phyloP scores from a whole-genome alignment of 345 rosid genomes.

The Syzygium oleosum region DNA sequence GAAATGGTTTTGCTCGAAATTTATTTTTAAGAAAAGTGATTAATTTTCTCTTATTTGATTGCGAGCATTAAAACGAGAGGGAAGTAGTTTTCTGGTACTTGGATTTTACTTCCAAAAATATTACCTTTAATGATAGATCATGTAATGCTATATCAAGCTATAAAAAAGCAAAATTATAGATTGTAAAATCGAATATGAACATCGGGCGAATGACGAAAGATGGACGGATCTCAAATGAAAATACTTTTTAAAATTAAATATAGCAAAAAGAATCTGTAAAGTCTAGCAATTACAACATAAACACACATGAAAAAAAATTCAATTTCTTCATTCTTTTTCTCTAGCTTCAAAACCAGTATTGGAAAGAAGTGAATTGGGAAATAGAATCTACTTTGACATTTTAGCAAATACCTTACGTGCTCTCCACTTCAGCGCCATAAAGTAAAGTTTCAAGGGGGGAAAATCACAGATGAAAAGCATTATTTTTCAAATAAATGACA shows the following conservation, averaged over 20 bases:
- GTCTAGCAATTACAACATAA: no score
- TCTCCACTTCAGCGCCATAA: not conserved
- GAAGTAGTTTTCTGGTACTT: not conserved
- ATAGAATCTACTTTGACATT: not conserved
- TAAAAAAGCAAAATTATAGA: not conserved
- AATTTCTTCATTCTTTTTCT: not conserved
- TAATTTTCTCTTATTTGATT: not conserved
- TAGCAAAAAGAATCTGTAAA: not conserved
- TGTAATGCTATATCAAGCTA: not conserved
- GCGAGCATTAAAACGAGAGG: not conserved
- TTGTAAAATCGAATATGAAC: not conserved
- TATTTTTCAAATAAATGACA: not conserved
- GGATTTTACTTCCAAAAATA: not conserved
- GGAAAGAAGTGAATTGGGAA: not conserved
- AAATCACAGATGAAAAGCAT: not conserved
- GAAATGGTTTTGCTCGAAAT: not conserved
- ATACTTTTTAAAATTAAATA: not conserved
- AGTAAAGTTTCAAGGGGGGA: not conserved
- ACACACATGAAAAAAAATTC: not conserved
- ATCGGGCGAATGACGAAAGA: not conserved
- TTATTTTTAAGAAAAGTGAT: not conserved
- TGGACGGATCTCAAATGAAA: not conserved
- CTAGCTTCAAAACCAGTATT: not conserved
- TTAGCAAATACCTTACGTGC: not conserved
- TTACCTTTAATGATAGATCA: not conserved